Percentiles rank a stretch among this genome's conserved stretches.
Evolutionary conservation across 768 basidiomycete species (phyloP).

Genomic region (Mycena rosella): DNA sequence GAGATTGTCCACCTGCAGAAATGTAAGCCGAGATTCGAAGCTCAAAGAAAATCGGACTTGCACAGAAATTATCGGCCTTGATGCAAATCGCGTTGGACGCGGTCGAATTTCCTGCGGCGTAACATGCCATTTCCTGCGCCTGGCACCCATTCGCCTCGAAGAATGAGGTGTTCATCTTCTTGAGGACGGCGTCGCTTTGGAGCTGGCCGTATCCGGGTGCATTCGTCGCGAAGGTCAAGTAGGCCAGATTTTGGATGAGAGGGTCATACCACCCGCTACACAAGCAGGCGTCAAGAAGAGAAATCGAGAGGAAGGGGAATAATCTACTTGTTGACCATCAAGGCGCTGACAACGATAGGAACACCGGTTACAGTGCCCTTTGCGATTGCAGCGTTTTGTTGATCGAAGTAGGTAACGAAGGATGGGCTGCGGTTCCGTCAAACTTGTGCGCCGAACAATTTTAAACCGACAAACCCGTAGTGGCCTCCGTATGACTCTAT

Average conservation of each 20-base stretch:
- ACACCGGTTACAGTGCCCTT: conserved; percentile 61
- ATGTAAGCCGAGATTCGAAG: too few species aligned
- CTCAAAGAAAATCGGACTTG: conserved; percentile 48
- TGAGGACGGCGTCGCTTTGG: conserved; percentile 59
- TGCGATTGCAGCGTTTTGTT: conserved; percentile 68
- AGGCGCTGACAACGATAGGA: conserved; percentile 64
- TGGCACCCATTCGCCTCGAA: conserved; percentile 64
- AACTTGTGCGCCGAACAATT: neutral
- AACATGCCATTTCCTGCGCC: conserved; percentile 68
- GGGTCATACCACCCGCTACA: conserved; percentile 76
- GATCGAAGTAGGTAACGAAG: conserved; percentile 73
- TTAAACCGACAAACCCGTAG: conserved; percentile 50
- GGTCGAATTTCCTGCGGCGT: conserved; percentile 61
- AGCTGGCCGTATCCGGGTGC: conserved; percentile 79
- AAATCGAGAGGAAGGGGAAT: neutral
- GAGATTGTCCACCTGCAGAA: conserved; percentile 57
- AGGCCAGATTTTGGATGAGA: conserved; percentile 71
- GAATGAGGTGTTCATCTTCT: conserved; percentile 61
- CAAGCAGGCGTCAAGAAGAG: neutral
- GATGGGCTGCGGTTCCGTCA: conserved; percentile 50
- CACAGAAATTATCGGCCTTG: conserved; percentile 68
- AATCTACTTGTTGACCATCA: conserved; percentile 73
- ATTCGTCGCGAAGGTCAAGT: conserved; percentile 68
- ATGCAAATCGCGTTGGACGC: conserved; percentile 64
- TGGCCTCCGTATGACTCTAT: conserved; percentile 77